Conservation (phyloP, 176 grass and related monocot species). For the Thinopyrum elongatum region DNA sequence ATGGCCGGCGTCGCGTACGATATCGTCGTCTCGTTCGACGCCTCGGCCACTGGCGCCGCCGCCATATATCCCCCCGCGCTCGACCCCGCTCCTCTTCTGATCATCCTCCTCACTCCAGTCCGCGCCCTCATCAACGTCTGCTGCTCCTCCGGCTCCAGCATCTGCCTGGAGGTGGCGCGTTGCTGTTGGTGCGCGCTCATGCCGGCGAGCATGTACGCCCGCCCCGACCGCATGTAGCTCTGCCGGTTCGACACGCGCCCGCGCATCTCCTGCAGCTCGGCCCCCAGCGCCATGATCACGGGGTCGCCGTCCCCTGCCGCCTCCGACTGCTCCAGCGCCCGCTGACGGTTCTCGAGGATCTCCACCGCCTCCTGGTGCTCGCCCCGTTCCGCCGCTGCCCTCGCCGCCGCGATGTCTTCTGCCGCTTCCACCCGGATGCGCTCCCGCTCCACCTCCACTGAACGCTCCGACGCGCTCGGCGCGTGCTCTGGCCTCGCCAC, state of each 20-base stretch:
- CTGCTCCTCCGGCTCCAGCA: background rate
- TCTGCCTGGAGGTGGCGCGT: slow-evolving; percentile 20
- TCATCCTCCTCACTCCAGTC: background rate
- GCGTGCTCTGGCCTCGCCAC: slow-evolving; percentile 20
- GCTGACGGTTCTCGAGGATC: slow-evolving; percentile 38
- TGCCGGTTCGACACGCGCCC: slow-evolving; percentile 9
- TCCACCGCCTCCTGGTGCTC: slow-evolving; percentile 23
- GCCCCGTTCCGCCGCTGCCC: slow-evolving; percentile 30
- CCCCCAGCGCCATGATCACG: background rate
- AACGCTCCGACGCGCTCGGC: background rate
- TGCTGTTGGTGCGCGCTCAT: slow-evolving; percentile 30
- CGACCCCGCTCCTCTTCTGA: background rate
- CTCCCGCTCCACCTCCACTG: slow-evolving; percentile 41
- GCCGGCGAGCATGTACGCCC: slow-evolving; percentile 38
- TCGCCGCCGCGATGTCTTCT: slow-evolving; percentile 38
- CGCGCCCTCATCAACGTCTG: background rate
- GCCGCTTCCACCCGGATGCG: slow-evolving; percentile 24
- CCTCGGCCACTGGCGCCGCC: background rate
- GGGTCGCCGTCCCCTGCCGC: slow-evolving; percentile 1
- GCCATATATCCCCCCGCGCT: background rate
- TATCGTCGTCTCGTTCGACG: background rate
- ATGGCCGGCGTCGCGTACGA: slow-evolving; percentile 42
- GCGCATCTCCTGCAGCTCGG: slow-evolving; percentile 25
- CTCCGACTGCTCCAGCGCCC: slow-evolving; percentile 16
- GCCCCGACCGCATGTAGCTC: slow-evolving; percentile 24